Base-by-base conservation (phyloP, 2,329 filamentous ascomycete genomes). In the Aureobasidium melanogenum region DNA sequence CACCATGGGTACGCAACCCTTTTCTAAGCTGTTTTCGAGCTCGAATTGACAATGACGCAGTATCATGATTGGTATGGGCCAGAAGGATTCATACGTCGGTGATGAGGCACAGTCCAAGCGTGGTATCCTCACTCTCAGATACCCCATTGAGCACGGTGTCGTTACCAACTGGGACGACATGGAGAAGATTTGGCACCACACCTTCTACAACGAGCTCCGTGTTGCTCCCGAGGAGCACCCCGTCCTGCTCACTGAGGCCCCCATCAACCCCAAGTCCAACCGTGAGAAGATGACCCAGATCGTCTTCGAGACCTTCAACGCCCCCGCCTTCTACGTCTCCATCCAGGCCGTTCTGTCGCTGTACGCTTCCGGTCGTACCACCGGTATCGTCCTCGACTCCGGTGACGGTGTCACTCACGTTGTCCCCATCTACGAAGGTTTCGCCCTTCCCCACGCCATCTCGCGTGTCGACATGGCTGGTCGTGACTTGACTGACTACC, bases 251-350 rank as follows among this genome's bases (percentile, higher is more conserved):
- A 99, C 94, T 72, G 94, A 99, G 85, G 94, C 94, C 73, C 94
- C 94, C 72, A 97, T 99, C 88, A 99, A 99, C 88, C 94, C 94
- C 80, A 97, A 97, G 87, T 96, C 90, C 84, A 99, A 99, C 87
- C 90, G 94, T 88, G 94, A 99, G 87, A 99, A 99, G 91, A 99
- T 99, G 94, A 97, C 94, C 72, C 94, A 99, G 84, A 99, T 99
- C 70, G 92, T 99, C 79, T 99, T 99, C 84, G 94, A 99, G 88
- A 99, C 94, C 73, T 99, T 99, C 88, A 97, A 99, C 84, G 93
- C 94, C 74, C 94, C 94, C 71, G 94, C 94, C 72, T 97, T 99
- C 88, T 99, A 99, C 86, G 94, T 99, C 84, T 97, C 94, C 75
- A 99, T 99, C 80, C 93, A 97, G 87, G 94, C 94, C 77, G 94